phyloP scores from a whole-genome alignment of 805 yeast genomes.

The Pichia ethanolica region DNA sequence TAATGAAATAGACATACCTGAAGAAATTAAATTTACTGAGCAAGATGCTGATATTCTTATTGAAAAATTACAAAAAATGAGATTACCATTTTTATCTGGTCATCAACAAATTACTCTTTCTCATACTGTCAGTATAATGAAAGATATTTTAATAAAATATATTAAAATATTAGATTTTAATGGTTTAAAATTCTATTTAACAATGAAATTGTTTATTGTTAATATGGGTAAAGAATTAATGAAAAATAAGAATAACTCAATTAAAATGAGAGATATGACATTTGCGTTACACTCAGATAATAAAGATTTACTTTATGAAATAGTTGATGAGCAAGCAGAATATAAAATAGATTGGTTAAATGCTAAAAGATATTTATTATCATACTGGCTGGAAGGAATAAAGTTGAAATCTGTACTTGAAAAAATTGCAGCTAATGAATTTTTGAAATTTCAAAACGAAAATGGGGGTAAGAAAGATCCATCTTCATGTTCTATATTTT shows the following conservation, averaged over 20 bases:
- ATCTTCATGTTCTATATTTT: conserved; percentile 61
- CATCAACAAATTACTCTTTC: conserved; percentile 85
- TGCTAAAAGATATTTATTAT: conserved; percentile 53
- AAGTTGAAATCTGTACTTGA: conserved; percentile 53
- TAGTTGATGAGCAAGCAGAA: conserved; percentile 34
- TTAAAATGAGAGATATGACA: conserved; percentile 72
- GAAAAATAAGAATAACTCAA: conserved; percentile 19
- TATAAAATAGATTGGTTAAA: conserved; percentile 47
- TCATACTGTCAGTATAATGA: conserved; percentile 58
- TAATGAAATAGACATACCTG: conserved; percentile 21
- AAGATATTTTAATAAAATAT: conserved; percentile 41
- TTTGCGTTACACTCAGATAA: conserved; percentile 87
- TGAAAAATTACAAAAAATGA: conserved; percentile 52
- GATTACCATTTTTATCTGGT: conserved; percentile 76
- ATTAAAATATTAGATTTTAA: conserved; percentile 46
- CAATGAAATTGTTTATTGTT: conserved; percentile 56
- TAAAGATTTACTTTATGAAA: conserved; percentile 54
- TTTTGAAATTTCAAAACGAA: conserved; percentile 32
- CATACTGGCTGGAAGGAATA: conserved; percentile 57
- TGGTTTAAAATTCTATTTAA: conserved; percentile 65
- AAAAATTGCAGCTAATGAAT: conserved; percentile 63
- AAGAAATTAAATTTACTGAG: conserved; percentile 13
- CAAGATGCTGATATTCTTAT: conserved; percentile 39
- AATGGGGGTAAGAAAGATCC: conserved; percentile 57
- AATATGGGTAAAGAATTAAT: conserved; percentile 27